Conservation (phyloP, 2,329 filamentous ascomycete species). For the Sporothrix pseudoabietina region DNA sequence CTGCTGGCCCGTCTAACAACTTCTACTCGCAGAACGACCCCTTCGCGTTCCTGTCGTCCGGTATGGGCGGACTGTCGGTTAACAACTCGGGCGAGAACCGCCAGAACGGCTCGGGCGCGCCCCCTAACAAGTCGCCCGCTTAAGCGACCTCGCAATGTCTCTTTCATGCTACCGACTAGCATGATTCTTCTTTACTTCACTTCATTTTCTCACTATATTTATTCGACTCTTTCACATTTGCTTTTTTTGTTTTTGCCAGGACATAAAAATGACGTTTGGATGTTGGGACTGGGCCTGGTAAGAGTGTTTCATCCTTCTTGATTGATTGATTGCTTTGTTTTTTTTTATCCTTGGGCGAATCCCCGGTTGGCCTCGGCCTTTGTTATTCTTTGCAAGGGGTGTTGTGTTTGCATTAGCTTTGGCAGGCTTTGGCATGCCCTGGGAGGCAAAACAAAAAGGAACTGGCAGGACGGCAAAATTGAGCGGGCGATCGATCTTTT, state of each 20-base stretch:
- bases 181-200: constrained; percentile 30
- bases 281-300: constrained; percentile 17
- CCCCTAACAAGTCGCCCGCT: constrained; percentile 62
- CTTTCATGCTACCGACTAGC: constrained; percentile 33
- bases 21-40: constrained; percentile 70
- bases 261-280: constrained; percentile 25
- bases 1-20: constrained; percentile 73
- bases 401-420: constrained; percentile 30
- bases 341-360: constrained; percentile 25
- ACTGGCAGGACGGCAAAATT: constrained; percentile 34
- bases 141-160: constrained; percentile 38
- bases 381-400: constrained; percentile 20
- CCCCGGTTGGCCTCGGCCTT: constrained; percentile 18
- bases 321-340: constrained; percentile 2
- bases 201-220: constrained; percentile 19
- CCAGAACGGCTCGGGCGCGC: constrained; percentile 62
- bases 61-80: constrained; percentile 72
- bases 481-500: constrained; percentile 32
- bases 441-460: constrained; percentile 28
- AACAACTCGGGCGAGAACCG: constrained; percentile 61
- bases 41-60: constrained; percentile 75
- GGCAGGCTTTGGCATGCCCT: constrained; percentile 33
- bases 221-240: constrained; percentile 27
- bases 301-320: constrained; percentile 21
- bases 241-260: constrained; percentile 23